phyloP scores from a whole-genome alignment of 441 rosid species.

The Croton setiger region DNA sequence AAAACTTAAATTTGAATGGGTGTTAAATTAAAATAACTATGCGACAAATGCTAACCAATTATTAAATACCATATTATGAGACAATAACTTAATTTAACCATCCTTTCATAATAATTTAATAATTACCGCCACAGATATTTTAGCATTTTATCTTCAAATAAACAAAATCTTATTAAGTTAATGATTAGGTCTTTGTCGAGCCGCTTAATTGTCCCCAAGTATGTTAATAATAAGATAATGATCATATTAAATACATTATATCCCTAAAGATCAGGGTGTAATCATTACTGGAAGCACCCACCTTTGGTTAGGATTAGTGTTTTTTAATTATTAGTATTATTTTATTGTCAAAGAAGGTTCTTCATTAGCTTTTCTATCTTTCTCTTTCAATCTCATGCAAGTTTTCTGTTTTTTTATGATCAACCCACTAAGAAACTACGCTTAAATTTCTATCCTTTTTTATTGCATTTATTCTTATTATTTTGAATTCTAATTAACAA shows the following conservation, averaged over 20 bases:
- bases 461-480: too few relatives aligned
- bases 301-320: conserved; percentile 14
- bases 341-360: conserved; percentile 19
- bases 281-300: conserved; percentile 34
- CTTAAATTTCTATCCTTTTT: too few relatives aligned
- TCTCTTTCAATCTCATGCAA: neutral
- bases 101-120: neutral
- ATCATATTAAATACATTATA: neutral
- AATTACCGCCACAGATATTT: conserved; percentile 1
- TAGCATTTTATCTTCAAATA: neutral
- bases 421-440: conserved; percentile 2
- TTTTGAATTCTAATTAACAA: too few relatives aligned
- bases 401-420: too few relatives aligned
- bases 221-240: conserved; percentile 21
- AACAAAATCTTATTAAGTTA: neutral
- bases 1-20: too few relatives aligned
- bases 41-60: neutral
- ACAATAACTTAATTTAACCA: neutral
- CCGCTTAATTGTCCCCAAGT: conserved; percentile 13
- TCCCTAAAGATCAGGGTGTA: conserved; percentile 4
- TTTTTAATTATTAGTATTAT: neutral
- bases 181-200: too few relatives aligned
- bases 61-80: conserved; percentile 1
- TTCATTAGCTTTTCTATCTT: neutral
- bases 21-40: too few relatives aligned